Evolutionary conservation across 2,329 filamentous ascomycete species (phyloP), one percentile per base, ranked within the genome.

Genomic region (Cytospora leucostoma): DNA sequence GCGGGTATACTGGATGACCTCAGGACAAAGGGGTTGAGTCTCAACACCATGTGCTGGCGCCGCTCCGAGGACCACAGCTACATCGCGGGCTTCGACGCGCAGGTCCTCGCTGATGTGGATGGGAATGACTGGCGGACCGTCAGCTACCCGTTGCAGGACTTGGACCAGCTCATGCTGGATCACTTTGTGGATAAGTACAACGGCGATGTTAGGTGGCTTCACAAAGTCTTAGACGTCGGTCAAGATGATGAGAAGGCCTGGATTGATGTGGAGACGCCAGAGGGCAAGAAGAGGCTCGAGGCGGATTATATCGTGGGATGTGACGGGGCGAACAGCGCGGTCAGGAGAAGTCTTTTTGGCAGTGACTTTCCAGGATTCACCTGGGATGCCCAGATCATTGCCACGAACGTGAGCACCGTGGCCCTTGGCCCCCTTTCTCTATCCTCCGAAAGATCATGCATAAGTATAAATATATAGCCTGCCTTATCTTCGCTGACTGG

Each of bases 331-430:
- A 79, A 77, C 37, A 82, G 80, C 60, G 71, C 70, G 49, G 77
- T 86, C 6, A 72, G 84, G 37, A 78, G 76, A 65, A 76, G 75
- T 1, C 67, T 85, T 6, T 85, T 86, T 70, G 82, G 82, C 3
- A 73, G 78, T n/a, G 78, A 82, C 35, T 88, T 82, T 65, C 84
- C 84, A 0, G 85, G 85, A 0, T 82, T 83, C 67, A 88, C 85
- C 0, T 82, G 84, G 78, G 79, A 86, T 59, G 77, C 78, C 63
- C 84, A 86, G 70, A 85, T 88, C 63, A 79, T 88, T 17, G 85
- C 85, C 52, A 87, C 85, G 7, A 88, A 88, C 74, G 84, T 84
- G 68, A 71, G 78, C 69, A 33, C 19, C 15, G 11, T 47, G n/a
- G 5, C n/a, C 44, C 10, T 3, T 21, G 6, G 6, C n/a, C 6